Percentiles rank a stretch among this genome's conserved stretches.
phyloP scores from a whole-genome alignment of 1,139 yeast genomes.

The Yamadazyma siamensis region DNA sequence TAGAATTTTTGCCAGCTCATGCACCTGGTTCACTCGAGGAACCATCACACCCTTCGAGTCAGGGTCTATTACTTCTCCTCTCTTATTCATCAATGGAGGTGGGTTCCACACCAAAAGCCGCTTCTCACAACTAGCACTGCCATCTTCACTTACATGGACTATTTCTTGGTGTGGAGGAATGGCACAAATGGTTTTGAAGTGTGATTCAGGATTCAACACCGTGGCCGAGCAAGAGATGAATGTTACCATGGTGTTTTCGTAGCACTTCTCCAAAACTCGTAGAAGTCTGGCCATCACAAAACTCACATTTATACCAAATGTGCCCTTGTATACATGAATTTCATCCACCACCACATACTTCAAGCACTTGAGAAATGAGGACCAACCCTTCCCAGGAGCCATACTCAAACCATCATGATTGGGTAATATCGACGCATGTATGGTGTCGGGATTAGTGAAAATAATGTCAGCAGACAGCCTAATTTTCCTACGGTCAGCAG shows the following conservation, averaged over 20 bases:
- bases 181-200: constrained; percentile 74
- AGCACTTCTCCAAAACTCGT: constrained; percentile 14
- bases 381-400: constrained; percentile 49
- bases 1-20: constrained; percentile 72
- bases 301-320: constrained; percentile 91
- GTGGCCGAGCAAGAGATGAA: constrained; percentile 96
- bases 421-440: constrained; percentile 83
- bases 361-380: constrained; percentile 57
- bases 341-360: constrained; percentile 85
- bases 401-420: constrained; percentile 40
- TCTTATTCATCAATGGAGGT: constrained; percentile 56
- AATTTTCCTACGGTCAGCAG: constrained; percentile 47
- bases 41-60: constrained; percentile 18
- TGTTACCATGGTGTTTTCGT: constrained; percentile 12
- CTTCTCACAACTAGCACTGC: constrained; percentile 82
- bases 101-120: constrained; percentile 83
- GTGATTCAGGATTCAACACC: constrained; percentile 63
- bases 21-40: constrained; percentile 64
- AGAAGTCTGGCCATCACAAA: constrained; percentile 71
- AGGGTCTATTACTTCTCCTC: constrained; percentile 39
- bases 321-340: constrained; percentile 82
- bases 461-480: constrained; percentile 69
- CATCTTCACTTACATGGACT: constrained; percentile 65
- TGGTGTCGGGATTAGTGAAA: constrained; percentile 92
- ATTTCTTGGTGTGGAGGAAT: constrained; percentile 41